Conservation (phyloP, 2,329 filamentous ascomycete species). For the Rosellinia necatrix region DNA sequence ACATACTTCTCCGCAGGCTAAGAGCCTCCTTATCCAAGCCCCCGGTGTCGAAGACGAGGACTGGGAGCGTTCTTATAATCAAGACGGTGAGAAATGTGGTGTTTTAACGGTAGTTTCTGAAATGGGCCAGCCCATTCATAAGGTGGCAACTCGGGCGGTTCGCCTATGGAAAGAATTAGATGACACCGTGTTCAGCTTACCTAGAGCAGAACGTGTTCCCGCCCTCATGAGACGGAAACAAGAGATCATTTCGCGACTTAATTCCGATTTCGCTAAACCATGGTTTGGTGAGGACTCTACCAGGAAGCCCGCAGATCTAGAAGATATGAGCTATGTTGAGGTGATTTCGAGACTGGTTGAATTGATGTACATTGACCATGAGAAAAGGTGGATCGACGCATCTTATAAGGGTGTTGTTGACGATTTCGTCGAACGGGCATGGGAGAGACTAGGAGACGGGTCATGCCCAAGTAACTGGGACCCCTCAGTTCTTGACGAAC, state of each 20-base stretch:
- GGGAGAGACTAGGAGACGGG: neutral
- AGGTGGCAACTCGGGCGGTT: conserved; percentile 94
- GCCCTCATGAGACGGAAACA: conserved; percentile 79
- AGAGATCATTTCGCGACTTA: conserved; percentile 93
- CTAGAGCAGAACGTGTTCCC: conserved; percentile 88
- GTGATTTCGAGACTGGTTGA: conserved; percentile 85
- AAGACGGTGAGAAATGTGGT: conserved; percentile 76
- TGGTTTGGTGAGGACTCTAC: conserved; percentile 89
- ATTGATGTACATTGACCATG: conserved; percentile 88
- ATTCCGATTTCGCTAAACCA: conserved; percentile 94
- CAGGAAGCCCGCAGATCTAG: conserved; percentile 81
- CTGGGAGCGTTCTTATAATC: conserved; percentile 89
- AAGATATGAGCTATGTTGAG: conserved; percentile 94
- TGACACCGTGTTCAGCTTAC: conserved; percentile 93
- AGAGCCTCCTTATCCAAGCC: conserved; percentile 86
- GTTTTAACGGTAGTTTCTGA: conserved; percentile 96
- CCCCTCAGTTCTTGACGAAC: neutral
- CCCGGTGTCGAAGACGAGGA: conserved; percentile 78
- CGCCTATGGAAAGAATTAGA: conserved; percentile 99
- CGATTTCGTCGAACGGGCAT: neutral
- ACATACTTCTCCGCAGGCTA: conserved; percentile 82
- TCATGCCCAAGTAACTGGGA: neutral
- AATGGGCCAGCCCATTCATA: conserved; percentile 99
- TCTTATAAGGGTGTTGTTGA: conserved; percentile 56
- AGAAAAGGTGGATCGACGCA: conserved; percentile 87